phyloP scores from a whole-genome alignment of 2,329 filamentous ascomycete species.

The Neonectria hederae region DNA sequence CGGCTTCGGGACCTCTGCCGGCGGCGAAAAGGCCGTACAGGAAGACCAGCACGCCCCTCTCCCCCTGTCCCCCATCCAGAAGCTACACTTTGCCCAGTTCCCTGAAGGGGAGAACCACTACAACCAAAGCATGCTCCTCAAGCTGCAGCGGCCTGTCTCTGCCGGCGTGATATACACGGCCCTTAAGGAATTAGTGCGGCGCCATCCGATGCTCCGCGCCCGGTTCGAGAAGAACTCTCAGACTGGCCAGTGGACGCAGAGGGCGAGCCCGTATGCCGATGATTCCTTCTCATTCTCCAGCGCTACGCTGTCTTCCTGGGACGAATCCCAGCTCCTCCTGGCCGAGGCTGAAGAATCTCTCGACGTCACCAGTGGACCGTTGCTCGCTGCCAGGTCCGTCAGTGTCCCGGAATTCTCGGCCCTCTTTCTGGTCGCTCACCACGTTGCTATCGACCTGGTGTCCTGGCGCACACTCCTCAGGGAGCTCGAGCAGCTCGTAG shows the following conservation, averaged over 20 bases:
- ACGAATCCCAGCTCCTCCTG: background rate
- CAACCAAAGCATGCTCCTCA: conserved; percentile 19
- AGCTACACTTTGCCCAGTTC: conserved; percentile 2
- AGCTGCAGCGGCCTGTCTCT: background rate
- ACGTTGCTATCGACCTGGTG: conserved; percentile 27
- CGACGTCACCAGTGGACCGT: conserved; percentile 17
- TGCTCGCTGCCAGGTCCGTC: conserved; percentile 16
- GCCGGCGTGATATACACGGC: background rate
- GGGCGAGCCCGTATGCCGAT: background rate
- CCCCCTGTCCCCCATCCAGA: conserved; percentile 16
- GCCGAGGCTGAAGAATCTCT: background rate
- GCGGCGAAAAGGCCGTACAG: background rate
- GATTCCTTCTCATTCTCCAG: background rate
- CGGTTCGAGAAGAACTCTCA: conserved; percentile 3
- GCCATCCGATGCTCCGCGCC: conserved; percentile 18
- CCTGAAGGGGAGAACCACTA: conserved; percentile 4
- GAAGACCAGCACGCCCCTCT: background rate
- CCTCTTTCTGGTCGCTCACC: conserved; percentile 21
- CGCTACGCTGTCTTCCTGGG: background rate
- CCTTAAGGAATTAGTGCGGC: conserved; percentile 2
- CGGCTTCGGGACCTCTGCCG: background rate
- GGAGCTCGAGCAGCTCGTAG: conserved; percentile 19
- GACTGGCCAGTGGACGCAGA: conserved; percentile 5
- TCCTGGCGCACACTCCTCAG: conserved; percentile 21
- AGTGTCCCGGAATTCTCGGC: background rate